These are phyloP conservation scores for Xylaria sp. DNA, from an alignment of 2,329 filamentous ascomycete genomes.

Conservation along the genomic window DNA sequence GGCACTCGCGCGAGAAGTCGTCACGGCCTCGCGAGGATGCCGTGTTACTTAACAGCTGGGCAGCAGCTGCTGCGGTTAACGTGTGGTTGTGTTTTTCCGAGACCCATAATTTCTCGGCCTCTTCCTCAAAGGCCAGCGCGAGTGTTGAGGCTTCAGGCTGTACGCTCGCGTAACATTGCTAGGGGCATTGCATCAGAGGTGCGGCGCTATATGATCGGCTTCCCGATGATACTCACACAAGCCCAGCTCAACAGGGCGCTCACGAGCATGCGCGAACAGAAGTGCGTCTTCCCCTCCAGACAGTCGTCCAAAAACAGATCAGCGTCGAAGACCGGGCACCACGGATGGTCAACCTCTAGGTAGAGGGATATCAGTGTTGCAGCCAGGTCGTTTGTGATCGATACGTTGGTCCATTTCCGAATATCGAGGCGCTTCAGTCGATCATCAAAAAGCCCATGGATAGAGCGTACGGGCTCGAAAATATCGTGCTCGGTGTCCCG, in stretches of 20 bases:
- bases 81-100: slow-evolving; percentile 23
- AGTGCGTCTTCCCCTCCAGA: slow-evolving; percentile 14
- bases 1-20: slow-evolving; percentile 19
- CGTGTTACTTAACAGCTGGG: slow-evolving; percentile 21
- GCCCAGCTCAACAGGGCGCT: slow-evolving; percentile 23
- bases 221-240: slow-evolving; percentile 15
- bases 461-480: slow-evolving; percentile 14
- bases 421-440: slow-evolving; percentile 18
- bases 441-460: slow-evolving; percentile 13
- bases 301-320: slow-evolving; percentile 25
- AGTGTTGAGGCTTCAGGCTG: slow-evolving; percentile 16
- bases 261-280: slow-evolving; percentile 22
- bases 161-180: slow-evolving; percentile 24
- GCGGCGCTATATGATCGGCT: too few species aligned
- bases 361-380: slow-evolving; percentile 20
- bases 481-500: slow-evolving; percentile 2
- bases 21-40: slow-evolving; percentile 21
- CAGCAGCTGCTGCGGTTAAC: slow-evolving; percentile 19
- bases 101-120: slow-evolving; percentile 21
- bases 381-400: slow-evolving; percentile 23
- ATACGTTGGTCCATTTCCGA: slow-evolving; percentile 20
- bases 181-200: neutral
- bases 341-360: slow-evolving; percentile 23
- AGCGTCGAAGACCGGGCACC: slow-evolving; percentile 26
- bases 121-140: slow-evolving; percentile 15